These are phyloP conservation scores for Penicillium daleae DNA, from an alignment of 495 filamentous ascomycete species.

Conservation along the genomic window DNA sequence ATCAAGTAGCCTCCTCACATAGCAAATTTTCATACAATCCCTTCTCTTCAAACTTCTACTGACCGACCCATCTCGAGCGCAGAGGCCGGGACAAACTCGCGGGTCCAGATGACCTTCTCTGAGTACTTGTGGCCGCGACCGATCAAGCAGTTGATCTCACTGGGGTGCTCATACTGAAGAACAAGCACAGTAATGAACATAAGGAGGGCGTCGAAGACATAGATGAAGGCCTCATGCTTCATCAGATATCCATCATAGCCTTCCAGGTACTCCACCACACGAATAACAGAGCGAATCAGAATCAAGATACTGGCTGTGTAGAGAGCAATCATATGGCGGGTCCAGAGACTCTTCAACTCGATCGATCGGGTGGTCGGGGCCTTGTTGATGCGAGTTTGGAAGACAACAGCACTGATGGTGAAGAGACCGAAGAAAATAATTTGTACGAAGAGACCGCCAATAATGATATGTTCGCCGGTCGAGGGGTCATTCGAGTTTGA, in stretches of 20 bases:
- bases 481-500: slow-evolving; percentile 17
- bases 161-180: slow-evolving; percentile 46
- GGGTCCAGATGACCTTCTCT: slow-evolving; percentile 20
- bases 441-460: slow-evolving; percentile 55
- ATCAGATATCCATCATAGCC: slow-evolving; percentile 57
- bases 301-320: slow-evolving; percentile 59
- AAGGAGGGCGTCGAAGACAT: slow-evolving; percentile 62
- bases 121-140: slow-evolving; percentile 23
- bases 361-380: slow-evolving; percentile 28
- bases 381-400: slow-evolving; percentile 39
- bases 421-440: slow-evolving; percentile 59
- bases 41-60: background rate
- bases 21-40: background rate
- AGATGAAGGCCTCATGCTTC: slow-evolving; percentile 61
- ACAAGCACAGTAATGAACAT: slow-evolving; percentile 59
- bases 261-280: slow-evolving; percentile 64
- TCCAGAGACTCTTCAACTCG: slow-evolving; percentile 47
- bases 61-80: slow-evolving; percentile 17
- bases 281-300: slow-evolving; percentile 62
- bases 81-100: slow-evolving; percentile 19
- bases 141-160: slow-evolving; percentile 33
- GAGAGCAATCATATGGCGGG: slow-evolving; percentile 52
- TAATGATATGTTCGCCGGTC: slow-evolving; percentile 43
- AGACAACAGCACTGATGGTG: slow-evolving; percentile 47
- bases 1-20: background rate